Percentiles rank a stretch among this genome's conserved stretches.
These are phyloP conservation scores for Schizosaccharomyces japonicus DNA, from an alignment of 805 yeast species.

Conservation along the genomic window DNA sequence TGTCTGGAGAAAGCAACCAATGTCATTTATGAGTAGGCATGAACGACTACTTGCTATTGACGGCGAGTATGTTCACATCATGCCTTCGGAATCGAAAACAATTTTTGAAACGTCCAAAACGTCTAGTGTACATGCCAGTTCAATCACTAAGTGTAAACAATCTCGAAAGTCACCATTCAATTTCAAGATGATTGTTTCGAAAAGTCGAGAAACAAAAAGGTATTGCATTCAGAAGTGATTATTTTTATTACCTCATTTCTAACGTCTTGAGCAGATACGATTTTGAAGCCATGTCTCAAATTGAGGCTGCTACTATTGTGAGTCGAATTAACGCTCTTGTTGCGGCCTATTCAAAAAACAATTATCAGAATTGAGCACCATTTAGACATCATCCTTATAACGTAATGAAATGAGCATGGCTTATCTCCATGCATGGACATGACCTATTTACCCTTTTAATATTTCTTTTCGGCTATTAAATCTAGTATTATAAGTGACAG, in stretches of 20 bases:
- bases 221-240: not conserved
- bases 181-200: conserved; percentile 58
- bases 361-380: not conserved
- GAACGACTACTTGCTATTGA: conserved; percentile 71
- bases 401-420: not conserved
- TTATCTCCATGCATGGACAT: not conserved
- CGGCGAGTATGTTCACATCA: conserved; percentile 77
- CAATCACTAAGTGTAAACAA: conserved; percentile 50
- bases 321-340: conserved; percentile 35
- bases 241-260: not conserved
- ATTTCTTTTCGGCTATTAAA: not conserved
- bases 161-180: conserved; percentile 51
- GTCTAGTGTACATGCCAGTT: conserved; percentile 63
- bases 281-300: conserved; percentile 43
- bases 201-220: conserved; percentile 46
- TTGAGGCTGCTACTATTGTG: conserved; percentile 52
- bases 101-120: conserved; percentile 61
- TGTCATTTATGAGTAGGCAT: conserved; percentile 56
- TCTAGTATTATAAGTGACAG: too few relatives aligned
- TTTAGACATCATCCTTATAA: not conserved
- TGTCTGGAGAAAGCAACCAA: conserved; percentile 72
- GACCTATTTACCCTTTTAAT: not conserved
- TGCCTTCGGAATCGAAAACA: conserved; percentile 59
- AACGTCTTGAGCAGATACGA: conserved; percentile 29
- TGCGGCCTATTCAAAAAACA: not conserved